Evolutionary conservation across 75 land plant species (phyloP).

Genomic region (Pinus taeda): DNA sequence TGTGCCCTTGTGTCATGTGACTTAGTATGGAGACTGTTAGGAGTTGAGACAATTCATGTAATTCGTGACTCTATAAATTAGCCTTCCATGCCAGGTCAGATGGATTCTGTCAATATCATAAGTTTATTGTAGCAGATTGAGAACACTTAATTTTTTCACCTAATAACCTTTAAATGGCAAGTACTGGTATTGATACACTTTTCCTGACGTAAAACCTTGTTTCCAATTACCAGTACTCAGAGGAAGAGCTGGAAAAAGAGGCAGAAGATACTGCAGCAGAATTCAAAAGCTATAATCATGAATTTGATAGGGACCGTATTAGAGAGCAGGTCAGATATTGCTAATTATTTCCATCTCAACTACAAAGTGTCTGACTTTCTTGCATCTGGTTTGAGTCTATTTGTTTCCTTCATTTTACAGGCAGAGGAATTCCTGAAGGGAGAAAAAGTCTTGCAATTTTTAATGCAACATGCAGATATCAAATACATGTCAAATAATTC

Average conservation of each 20-base stretch:
- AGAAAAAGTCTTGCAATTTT: slow-evolving; percentile 85
- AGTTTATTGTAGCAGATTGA: not conserved
- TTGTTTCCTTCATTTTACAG: slow-evolving; percentile 25
- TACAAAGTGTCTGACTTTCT: not conserved
- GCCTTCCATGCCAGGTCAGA: not conserved
- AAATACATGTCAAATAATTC: slow-evolving; percentile 27
- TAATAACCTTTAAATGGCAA: not conserved
- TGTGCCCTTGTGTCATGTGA: too few relatives aligned
- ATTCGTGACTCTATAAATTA: not conserved
- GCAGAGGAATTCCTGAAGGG: slow-evolving; percentile 89
- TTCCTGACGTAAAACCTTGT: not conserved
- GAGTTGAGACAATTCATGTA: not conserved
- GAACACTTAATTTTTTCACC: not conserved
- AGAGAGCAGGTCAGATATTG: slow-evolving; percentile 58
- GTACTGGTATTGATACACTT: not conserved
- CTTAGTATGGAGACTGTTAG: too few relatives aligned
- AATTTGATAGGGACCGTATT: slow-evolving; percentile 80
- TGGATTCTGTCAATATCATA: not conserved
- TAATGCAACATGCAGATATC: slow-evolving; percentile 64
- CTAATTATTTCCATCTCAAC: not conserved
- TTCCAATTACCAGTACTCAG: slow-evolving; percentile 43
- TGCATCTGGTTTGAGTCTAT: not conserved
- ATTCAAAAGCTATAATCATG: slow-evolving; percentile 81
- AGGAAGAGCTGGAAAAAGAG: slow-evolving; percentile 80
- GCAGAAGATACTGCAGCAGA: slow-evolving; percentile 78